Conservation (phyloP, 768 basidiomycete species). For the Pisolithus microcarpus region DNA sequence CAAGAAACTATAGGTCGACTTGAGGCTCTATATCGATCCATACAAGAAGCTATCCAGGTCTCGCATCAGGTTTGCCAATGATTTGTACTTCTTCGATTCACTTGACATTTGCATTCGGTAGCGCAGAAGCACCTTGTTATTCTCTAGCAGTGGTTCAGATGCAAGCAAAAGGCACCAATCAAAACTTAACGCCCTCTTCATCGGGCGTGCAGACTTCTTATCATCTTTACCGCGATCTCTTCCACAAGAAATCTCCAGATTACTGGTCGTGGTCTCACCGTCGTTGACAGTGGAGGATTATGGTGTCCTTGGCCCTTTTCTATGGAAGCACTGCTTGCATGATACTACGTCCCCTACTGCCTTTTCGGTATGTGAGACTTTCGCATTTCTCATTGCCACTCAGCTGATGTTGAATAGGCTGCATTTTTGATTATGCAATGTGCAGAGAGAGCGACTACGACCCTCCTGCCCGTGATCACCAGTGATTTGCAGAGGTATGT, state of each 20-base stretch:
- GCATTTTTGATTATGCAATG: constrained; percentile 69
- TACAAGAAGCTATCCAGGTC: constrained; percentile 39
- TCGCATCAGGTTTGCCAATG: constrained; percentile 34
- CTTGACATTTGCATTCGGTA: constrained; percentile 15
- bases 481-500: constrained; percentile 48
- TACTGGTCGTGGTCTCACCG: constrained; percentile 58
- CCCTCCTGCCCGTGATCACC: constrained; percentile 45
- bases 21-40: constrained; percentile 45
- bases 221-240: constrained; percentile 41
- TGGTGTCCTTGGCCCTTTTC: constrained; percentile 40
- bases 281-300: constrained; percentile 46
- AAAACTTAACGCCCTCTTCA: constrained; percentile 31
- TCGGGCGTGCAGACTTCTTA: constrained; percentile 33
- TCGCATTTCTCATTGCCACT: not conserved
- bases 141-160: constrained; percentile 19
- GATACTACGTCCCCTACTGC: constrained; percentile 35
- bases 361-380: constrained; percentile 39
- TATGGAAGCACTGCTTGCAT: constrained; percentile 52
- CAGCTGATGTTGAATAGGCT: constrained; percentile 29
- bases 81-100: not conserved
- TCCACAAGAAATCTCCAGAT: constrained; percentile 41
- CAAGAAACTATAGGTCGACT: constrained; percentile 36
- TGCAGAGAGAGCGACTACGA: constrained; percentile 51
- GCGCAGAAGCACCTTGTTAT: constrained; percentile 38
- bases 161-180: constrained; percentile 11